Conservation (phyloP, 129 eudicot genomes). For the Calendula officinalis region DNA sequence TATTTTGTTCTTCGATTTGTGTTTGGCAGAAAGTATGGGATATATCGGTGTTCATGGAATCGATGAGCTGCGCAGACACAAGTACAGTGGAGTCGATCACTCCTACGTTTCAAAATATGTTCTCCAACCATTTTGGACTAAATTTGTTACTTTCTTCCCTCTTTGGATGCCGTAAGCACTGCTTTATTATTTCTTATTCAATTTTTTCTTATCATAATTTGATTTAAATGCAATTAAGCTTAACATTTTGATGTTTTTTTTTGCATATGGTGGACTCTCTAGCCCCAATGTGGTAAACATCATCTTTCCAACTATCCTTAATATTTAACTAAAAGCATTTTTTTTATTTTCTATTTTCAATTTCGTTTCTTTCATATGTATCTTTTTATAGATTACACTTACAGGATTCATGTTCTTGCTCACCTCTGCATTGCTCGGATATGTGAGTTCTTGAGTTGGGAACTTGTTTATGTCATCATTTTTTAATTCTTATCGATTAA, state of each 20-base stretch:
- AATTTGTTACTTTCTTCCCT: constrained; percentile 19
- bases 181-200: not conserved
- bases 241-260: not conserved
- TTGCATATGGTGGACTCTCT: constrained; percentile 11
- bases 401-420: constrained; percentile 12
- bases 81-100: constrained; percentile 15
- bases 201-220: not conserved
- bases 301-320: not conserved
- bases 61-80: constrained; percentile 11
- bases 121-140: constrained; percentile 15
- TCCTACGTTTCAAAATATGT: constrained; percentile 10
- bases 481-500: not conserved
- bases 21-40: no score
- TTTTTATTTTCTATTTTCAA: not conserved
- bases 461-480: not conserved
- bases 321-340: not conserved
- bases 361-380: not conserved
- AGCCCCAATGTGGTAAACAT: constrained; percentile 11
- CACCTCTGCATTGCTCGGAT: constrained; percentile 13
- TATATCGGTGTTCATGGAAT: constrained; percentile 11
- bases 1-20: no score
- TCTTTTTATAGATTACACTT: constrained; percentile 3
- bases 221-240: not conserved
- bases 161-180: constrained; percentile 17
- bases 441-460: constrained; percentile 5